Base-by-base conservation (phyloP, 2,329 filamentous ascomycete species). In the Aspergillus pseudonomiae region DNA sequence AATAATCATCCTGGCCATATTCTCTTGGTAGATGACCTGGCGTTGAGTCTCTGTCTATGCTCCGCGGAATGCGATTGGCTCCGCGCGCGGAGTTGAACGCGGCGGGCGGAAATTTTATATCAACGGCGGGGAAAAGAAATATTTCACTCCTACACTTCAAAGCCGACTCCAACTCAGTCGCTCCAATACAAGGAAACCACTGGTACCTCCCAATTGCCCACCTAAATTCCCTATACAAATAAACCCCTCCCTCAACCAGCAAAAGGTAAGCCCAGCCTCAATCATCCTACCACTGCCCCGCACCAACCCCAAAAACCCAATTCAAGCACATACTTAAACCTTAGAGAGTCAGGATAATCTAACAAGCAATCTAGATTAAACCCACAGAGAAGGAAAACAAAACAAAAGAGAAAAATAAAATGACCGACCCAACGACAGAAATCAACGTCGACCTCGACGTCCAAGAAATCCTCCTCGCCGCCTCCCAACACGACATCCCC, bases 401-500 rank as follows among this genome's bases (percentile, higher is more conserved):
- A 32, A n/a, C 28, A 3, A 53, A 19, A 21, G 9, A 32, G 19
- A 7, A 52, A 14, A 36, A 64, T n/a, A 67, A 62, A 57, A 75
- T 74, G 72, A 57, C 69, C 39, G 69, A 74, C 63, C 62, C 68
- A 61, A 67, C 57, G 59, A 69, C 61, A 46, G 67, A 67, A 65
- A 66, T 73, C n/a, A 68, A 78, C 61, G 71, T 79, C 65, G 79
- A 82, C 64, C 68, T 80, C 46, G 71, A 76, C 36, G 75, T 79
- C 39, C 87, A 90, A 77, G 83, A 86, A 65, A 85, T 91, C 68
- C 85, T 92, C 60, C 84, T 90, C 55, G 88, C 88, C 26, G 84
- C 89, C 41, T 84, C 88, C 6, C 84, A 89, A 68, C 89, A 91
- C 77, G 85, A 97, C 76, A 79, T 89, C 64, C 77, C 84, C 41